Conservation (phyloP, 768 basidiomycete genomes). For the Suillus subalutaceus region DNA sequence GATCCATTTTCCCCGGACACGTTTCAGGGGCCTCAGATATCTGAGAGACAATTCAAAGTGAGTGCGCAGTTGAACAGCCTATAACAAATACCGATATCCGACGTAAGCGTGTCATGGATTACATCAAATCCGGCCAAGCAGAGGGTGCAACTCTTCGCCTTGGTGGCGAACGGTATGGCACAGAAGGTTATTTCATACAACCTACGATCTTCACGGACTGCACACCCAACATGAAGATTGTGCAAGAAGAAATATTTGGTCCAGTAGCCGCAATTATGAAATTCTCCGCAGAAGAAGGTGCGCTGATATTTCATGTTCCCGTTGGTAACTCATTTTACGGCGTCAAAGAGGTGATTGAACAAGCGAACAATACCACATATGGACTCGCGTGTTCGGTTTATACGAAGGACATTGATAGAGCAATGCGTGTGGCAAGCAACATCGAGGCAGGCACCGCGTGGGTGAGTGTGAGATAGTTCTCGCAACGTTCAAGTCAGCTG, state of each 20-base stretch:
- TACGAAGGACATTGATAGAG: conserved; percentile 75
- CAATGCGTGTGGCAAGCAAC: conserved; percentile 68
- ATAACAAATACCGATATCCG: conserved; percentile 77
- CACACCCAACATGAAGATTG: conserved; percentile 72
- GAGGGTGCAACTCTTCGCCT: conserved; percentile 70
- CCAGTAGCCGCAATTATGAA: conserved; percentile 78
- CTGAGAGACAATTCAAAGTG: conserved; percentile 72
- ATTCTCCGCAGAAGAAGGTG: conserved; percentile 62
- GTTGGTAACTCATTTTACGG: not conserved
- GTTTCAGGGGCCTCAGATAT: conserved; percentile 81
- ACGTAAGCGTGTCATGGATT: conserved; percentile 80
- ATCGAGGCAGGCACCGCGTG: conserved; percentile 84
- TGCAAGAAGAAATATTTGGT: conserved; percentile 78
- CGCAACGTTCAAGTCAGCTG: conserved; percentile 2
- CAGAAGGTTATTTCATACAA: conserved; percentile 68
- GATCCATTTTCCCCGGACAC: conserved; percentile 64
- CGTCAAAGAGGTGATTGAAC: conserved; percentile 52
- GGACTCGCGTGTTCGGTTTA: conserved; percentile 91
- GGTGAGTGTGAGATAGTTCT: conserved; percentile 37
- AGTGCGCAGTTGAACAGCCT: conserved; percentile 25
- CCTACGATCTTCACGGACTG: conserved; percentile 78
- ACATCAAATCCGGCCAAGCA: conserved; percentile 74
- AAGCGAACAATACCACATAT: conserved; percentile 87
- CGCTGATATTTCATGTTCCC: not conserved
- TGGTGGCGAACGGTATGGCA: conserved; percentile 65